Conservation (phyloP, 192 early-diverging fungal species). For the Podila epicladia region DNA sequence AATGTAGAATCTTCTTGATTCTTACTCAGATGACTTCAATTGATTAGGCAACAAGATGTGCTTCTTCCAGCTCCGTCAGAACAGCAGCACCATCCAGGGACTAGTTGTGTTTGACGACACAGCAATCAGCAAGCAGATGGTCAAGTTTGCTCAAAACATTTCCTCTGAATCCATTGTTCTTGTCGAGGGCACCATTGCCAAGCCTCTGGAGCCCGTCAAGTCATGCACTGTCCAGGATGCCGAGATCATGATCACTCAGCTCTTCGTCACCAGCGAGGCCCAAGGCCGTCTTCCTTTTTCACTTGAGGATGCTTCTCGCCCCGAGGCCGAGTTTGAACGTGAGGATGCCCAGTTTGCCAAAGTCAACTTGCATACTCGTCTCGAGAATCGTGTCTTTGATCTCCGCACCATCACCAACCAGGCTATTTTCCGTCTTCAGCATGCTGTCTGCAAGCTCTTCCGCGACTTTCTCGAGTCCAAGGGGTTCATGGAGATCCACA, state of each 20-base stretch:
- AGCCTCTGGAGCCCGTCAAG: slow-evolving; percentile 86
- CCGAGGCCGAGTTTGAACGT: slow-evolving; percentile 79
- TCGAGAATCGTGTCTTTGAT: slow-evolving; percentile 96
- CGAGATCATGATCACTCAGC: slow-evolving; percentile 81
- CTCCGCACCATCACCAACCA: slow-evolving; percentile 96
- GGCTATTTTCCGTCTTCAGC: slow-evolving; percentile 97
- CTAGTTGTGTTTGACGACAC: slow-evolving; percentile 77
- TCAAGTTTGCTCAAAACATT: slow-evolving; percentile 85
- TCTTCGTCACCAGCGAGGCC: slow-evolving; percentile 80
- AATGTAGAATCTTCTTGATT: no score
- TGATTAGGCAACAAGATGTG: slow-evolving; percentile 79
- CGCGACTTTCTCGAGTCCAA: slow-evolving; percentile 88
- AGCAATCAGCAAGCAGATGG: slow-evolving; percentile 93
- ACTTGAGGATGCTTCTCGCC: slow-evolving; percentile 90
- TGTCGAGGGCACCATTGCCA: slow-evolving; percentile 82
- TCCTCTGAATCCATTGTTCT: slow-evolving; percentile 87
- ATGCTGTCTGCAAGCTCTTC: slow-evolving; percentile 93
- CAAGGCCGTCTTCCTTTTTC: slow-evolving; percentile 86
- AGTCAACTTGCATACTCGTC: slow-evolving; percentile 90
- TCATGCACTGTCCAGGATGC: slow-evolving; percentile 92
- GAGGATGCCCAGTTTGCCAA: slow-evolving; percentile 73
- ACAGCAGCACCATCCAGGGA: slow-evolving; percentile 89
- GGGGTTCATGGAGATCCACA: slow-evolving; percentile 95
- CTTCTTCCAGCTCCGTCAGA: slow-evolving; percentile 93
- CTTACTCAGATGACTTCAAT: not conserved